Percentiles rank a stretch among this genome's conserved stretches.
Evolutionary conservation across 441 rosid genomes (phyloP).

Genomic region (Rhodomyrtus psidioides): DNA sequence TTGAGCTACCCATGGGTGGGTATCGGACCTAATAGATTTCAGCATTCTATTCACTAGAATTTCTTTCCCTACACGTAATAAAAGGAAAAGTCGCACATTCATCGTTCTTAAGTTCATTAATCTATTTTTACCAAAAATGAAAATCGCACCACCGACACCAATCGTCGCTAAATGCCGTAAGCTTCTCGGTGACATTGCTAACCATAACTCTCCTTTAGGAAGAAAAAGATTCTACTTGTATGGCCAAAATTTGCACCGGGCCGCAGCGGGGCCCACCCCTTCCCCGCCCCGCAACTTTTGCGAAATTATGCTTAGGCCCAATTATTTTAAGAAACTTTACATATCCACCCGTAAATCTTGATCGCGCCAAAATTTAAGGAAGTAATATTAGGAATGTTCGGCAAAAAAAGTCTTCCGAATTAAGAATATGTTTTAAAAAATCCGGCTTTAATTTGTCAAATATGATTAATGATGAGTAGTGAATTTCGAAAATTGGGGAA

Average conservation of each 20-base stretch:
- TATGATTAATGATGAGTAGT: neutral
- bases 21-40: accelerated
- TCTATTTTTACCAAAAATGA: neutral
- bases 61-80: no score
- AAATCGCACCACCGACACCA: neutral
- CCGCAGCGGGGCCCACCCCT: neutral
- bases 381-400: neutral
- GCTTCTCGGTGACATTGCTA: neutral
- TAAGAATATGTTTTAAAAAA: neutral
- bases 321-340: neutral
- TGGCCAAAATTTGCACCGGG: neutral
- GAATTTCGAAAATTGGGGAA: neutral
- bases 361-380: neutral
- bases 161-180: neutral
- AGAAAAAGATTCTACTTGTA: neutral
- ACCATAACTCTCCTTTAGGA: neutral
- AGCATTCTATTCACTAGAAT: neutral
- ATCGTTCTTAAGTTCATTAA: neutral
- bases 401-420: neutral
- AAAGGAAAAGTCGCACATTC: neutral
- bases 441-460: neutral
- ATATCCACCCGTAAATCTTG: neutral
- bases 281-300: neutral
- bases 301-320: neutral
- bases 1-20: no score